phyloP scores from a whole-genome alignment of 495 filamentous ascomycete species.

The Penicillium steckii region DNA sequence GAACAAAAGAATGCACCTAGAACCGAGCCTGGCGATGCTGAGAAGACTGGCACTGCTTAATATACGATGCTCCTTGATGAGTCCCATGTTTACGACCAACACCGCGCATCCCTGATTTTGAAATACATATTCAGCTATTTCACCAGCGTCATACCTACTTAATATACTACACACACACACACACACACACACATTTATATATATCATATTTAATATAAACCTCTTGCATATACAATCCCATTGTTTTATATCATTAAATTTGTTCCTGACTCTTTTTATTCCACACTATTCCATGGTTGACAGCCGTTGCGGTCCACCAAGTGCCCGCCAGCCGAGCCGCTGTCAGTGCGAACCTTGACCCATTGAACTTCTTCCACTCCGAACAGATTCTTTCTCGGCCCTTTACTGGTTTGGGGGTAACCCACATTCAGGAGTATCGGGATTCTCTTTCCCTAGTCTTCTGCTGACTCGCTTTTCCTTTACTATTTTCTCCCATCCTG shows the following conservation, averaged over 20 bases:
- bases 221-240: too few relatives aligned
- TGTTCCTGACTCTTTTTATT: background rate
- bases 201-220: too few relatives aligned
- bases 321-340: constrained; percentile 8
- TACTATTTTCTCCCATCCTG: background rate
- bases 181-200: too few relatives aligned
- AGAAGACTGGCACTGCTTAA: constrained; percentile 29
- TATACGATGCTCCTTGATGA: constrained; percentile 13
- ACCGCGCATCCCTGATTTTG: too few relatives aligned
- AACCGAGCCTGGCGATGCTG: constrained; percentile 23
- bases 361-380: background rate
- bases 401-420: background rate
- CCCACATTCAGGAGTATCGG: background rate
- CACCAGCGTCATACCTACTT: too few relatives aligned
- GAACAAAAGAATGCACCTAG: constrained; percentile 25
- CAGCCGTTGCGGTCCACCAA: constrained; percentile 11
- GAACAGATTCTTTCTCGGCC: background rate
- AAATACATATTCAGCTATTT: too few relatives aligned
- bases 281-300: constrained; percentile 15
- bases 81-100: constrained; percentile 15
- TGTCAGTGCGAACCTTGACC: constrained; percentile 6
- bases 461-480: background rate
- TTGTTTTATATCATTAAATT: too few relatives aligned
- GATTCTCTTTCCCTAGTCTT: background rate
- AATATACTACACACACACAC: too few relatives aligned